Evolutionary conservation across 1,284 basidiomycete species (phyloP), one percentile per base, ranked within the genome.

Genomic region (Pseudozyma thailandica): DNA sequence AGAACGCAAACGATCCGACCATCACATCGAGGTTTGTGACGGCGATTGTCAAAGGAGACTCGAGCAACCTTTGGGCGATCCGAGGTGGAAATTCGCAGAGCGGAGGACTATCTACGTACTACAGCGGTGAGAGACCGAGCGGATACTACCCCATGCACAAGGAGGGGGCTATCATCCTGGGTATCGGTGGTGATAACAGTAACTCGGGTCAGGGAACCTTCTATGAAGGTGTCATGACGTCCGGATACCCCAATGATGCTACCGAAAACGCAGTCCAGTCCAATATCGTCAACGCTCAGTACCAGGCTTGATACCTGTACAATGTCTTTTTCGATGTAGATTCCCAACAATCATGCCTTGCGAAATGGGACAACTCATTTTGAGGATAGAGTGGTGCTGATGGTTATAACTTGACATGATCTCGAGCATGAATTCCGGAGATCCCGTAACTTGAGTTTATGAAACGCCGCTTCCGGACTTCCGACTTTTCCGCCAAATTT

Each of bases 111-210:
- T 9, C 15, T 1, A 65, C 62, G 1, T 25, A 26, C 38, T 65
- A 65, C 62, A 48, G 43, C 28, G 62, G 62, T 13, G 42, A 47
- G 16, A 26, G 62, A 23, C 62, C 62, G 1, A 16, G 6, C 5
- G 62, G 56, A 4, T 65, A 65, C 48, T 65, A 55, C 25, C 62
- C 62, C 4, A 65, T 65, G 62, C 37, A 59, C 20, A 65, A 65
- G 48, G 55, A 65, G 28, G 62, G 62, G 10, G 51, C 62, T 2
- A 59, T 65, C 38, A 65, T 65, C 43, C 38, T 65, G 4, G 62
- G 62, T 21, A 65, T 65, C 35, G 62, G 62, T 3, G 62, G 62
- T 16, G 62, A 65, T 27, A 65, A 65, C 62, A 55, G 51, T 21
- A 47, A 65, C 51, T 43, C 47, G 12, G 62, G 25, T 2, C 51